A percentile compares a stretch with the other conserved stretches of the same genome.
phyloP scores from a whole-genome alignment of 805 yeast genomes.

The Metschnikowia sp. region DNA sequence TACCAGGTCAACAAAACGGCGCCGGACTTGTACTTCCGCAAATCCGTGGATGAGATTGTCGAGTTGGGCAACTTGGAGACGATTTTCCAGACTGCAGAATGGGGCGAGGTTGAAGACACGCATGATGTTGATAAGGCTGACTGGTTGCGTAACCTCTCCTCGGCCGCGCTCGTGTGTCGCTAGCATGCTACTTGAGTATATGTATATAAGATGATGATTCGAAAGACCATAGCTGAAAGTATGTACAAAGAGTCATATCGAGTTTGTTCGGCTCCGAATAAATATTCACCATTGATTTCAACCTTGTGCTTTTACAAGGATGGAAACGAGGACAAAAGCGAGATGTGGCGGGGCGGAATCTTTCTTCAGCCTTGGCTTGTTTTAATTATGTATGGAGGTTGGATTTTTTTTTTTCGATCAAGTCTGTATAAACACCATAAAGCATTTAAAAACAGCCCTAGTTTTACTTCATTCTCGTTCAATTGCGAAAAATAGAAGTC shows the following conservation, averaged over 20 bases:
- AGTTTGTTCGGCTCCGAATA: too few relatives aligned
- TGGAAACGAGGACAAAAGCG: neutral
- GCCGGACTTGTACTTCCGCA: slow-evolving; percentile 31
- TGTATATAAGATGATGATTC: neutral
- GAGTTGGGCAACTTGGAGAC: slow-evolving; percentile 78
- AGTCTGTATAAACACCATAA: too few relatives aligned
- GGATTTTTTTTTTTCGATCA: too few relatives aligned
- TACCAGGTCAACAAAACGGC: slow-evolving; percentile 36
- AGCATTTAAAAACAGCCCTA: too few relatives aligned
- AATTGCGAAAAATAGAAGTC: too few relatives aligned
- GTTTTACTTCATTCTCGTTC: too few relatives aligned
- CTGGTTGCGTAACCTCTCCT: slow-evolving; percentile 73
- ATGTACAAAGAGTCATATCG: too few relatives aligned
- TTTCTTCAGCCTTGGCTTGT: too few relatives aligned
- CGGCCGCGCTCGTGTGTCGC: slow-evolving; percentile 56
- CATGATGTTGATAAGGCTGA: slow-evolving; percentile 97
- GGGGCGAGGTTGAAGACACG: slow-evolving; percentile 99
- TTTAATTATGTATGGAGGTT: too few relatives aligned
- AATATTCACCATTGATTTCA: too few relatives aligned
- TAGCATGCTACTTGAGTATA: slow-evolving; percentile 1
- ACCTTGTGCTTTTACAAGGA: too few relatives aligned
- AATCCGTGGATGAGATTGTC: slow-evolving; percentile 66
- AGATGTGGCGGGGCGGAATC: neutral
- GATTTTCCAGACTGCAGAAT: slow-evolving; percentile 76
- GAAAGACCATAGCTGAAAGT: neutral